Evolutionary conservation across 2,329 filamentous ascomycete species (phyloP).

Genomic region (Cephalotrichum gorgonifer): DNA sequence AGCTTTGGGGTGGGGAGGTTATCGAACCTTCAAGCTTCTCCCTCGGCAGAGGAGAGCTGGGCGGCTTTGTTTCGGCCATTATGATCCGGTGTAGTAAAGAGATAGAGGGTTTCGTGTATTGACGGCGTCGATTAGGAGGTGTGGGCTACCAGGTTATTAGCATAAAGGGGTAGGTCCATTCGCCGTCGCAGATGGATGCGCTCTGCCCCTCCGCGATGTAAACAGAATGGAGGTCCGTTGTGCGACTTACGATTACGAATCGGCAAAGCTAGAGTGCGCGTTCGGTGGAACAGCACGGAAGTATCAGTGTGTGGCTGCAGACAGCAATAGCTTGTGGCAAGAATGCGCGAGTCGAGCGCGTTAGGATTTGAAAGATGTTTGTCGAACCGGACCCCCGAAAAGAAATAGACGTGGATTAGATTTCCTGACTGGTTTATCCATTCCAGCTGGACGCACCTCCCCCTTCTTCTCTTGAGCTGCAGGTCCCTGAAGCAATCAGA

Average conservation of each 20-base stretch:
- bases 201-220: conserved; percentile 1
- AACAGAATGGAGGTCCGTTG: neutral
- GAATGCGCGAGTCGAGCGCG: neutral
- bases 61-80: conserved; percentile 28
- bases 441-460: neutral
- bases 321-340: neutral
- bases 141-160: neutral
- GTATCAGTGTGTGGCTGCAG: neutral
- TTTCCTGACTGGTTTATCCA: neutral
- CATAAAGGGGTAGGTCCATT: too few relatives aligned
- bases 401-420: too few relatives aligned
- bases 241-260: neutral
- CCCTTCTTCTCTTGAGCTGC: neutral
- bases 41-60: conserved; percentile 39
- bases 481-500: neutral
- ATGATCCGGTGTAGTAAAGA: neutral
- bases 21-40: conserved; percentile 67
- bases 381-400: neutral
- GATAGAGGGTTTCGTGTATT: neutral
- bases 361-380: neutral
- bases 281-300: neutral
- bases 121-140: neutral
- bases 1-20: neutral
- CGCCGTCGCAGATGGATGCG: neutral
- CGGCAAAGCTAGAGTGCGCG: neutral